phyloP scores from a whole-genome alignment of 2,329 filamentous ascomycete species.

The Pyrenophora tritici-repentis region DNA sequence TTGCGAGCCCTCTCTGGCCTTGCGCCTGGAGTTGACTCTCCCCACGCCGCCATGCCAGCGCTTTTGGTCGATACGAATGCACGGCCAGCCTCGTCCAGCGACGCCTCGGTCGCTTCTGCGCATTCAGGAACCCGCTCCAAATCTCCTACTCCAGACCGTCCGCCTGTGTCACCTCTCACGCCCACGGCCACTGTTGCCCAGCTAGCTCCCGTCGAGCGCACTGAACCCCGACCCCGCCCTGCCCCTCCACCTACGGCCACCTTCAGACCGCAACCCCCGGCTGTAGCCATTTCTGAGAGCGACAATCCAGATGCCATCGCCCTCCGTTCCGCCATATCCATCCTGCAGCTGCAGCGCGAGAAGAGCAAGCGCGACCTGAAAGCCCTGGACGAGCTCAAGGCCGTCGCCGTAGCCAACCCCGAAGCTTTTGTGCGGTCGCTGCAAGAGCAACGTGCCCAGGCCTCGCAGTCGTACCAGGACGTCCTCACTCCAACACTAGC shows the following conservation, averaged over 20 bases:
- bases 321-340: constrained; percentile 79
- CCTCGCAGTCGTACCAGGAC: constrained; percentile 35
- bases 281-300: constrained; percentile 53
- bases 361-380: constrained; percentile 78
- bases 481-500: constrained; percentile 46
- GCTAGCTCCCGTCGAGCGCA: constrained; percentile 38
- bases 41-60: constrained; percentile 45
- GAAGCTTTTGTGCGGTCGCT: constrained; percentile 73
- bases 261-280: constrained; percentile 51
- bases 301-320: constrained; percentile 86
- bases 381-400: constrained; percentile 70
- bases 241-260: constrained; percentile 37
- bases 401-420: constrained; percentile 71
- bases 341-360: constrained; percentile 83
- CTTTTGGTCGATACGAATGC: constrained; percentile 41
- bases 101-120: constrained; percentile 28
- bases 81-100: constrained; percentile 31
- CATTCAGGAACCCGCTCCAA: constrained; percentile 31
- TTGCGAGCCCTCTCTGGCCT: constrained; percentile 22
- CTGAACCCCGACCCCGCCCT: constrained; percentile 33
- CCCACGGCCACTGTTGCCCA: constrained; percentile 43
- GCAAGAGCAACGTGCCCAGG: constrained; percentile 59
- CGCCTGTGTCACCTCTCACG: constrained; percentile 50
- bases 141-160: constrained; percentile 43
- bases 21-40: constrained; percentile 25